phyloP scores from a whole-genome alignment of 306 rosid species.

The Canavalia gladiata region DNA sequence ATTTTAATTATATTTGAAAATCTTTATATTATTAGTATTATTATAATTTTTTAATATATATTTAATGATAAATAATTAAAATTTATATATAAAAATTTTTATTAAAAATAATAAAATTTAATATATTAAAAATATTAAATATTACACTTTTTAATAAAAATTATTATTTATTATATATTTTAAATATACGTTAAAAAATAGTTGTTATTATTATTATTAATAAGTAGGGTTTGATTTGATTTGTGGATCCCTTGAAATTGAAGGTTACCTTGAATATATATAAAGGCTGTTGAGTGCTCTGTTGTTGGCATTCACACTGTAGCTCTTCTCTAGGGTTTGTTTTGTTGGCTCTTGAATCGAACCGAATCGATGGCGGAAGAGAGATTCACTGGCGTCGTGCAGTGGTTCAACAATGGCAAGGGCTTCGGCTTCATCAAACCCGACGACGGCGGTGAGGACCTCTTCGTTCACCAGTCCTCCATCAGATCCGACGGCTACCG shows the following conservation, averaged over 20 bases:
- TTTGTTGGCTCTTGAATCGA: conserved; percentile 3
- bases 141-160: too few relatives aligned
- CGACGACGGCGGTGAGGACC: conserved; percentile 77
- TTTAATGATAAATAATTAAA: too few relatives aligned
- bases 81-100: too few relatives aligned
- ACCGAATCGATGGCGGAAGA: conserved; percentile 70
- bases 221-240: background rate
- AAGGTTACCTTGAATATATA: conserved; percentile 9
- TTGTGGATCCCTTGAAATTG: background rate
- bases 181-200: too few relatives aligned
- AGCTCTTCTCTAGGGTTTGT: conserved; percentile 50
- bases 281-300: too few relatives aligned
- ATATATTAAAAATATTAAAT: too few relatives aligned
- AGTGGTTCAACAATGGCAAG: conserved; percentile 79
- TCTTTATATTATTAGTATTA: too few relatives aligned
- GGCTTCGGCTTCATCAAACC: conserved; percentile 94
- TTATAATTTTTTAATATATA: too few relatives aligned
- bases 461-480: conserved; percentile 88
- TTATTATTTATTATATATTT: too few relatives aligned
- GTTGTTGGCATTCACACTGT: conserved; percentile 25
- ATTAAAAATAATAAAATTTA: too few relatives aligned
- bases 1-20: too few relatives aligned
- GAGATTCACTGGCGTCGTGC: conserved; percentile 78
- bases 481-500: conserved; percentile 92
- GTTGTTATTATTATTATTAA: background rate